Evolutionary conservation across 2,329 filamentous ascomycete genomes (phyloP).

Genomic region (Dendryphion nanum): DNA sequence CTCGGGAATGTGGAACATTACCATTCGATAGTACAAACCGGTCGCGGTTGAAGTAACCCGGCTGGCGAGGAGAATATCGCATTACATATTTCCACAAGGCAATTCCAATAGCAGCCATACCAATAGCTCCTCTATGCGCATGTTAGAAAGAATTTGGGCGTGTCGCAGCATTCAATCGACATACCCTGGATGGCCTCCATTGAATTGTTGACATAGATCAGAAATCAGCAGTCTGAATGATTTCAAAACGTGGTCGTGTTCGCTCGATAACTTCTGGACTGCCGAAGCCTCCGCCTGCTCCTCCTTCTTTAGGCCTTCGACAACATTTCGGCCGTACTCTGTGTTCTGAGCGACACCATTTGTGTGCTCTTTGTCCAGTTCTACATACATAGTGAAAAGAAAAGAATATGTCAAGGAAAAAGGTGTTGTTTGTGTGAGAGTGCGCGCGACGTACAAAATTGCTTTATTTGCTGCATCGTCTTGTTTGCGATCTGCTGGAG

Average conservation of each 20-base stretch:
- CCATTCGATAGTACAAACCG: slow-evolving; percentile 63
- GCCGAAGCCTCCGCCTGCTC: slow-evolving; percentile 18
- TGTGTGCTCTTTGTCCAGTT: slow-evolving; percentile 5
- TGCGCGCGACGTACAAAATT: no score
- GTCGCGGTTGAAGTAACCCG: slow-evolving; percentile 60
- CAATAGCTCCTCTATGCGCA: slow-evolving; percentile 52
- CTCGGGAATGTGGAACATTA: slow-evolving; percentile 9
- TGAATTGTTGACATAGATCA: slow-evolving; percentile 69
- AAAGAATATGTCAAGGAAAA: no score
- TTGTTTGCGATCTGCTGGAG: no score
- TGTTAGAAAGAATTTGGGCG: slow-evolving; percentile 5
- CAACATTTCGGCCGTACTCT: slow-evolving; percentile 23
- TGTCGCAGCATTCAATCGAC: slow-evolving; percentile 9
- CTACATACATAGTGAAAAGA: slow-evolving; percentile 6
- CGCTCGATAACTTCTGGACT: slow-evolving; percentile 18
- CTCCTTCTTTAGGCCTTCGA: slow-evolving; percentile 21
- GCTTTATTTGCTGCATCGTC: no score
- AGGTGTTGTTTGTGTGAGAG: no score
- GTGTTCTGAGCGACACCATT: slow-evolving; percentile 13
- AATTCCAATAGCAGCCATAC: slow-evolving; percentile 62
- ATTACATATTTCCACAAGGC: slow-evolving; percentile 63
- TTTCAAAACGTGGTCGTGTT: slow-evolving; percentile 55
- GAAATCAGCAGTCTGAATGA: slow-evolving; percentile 64
- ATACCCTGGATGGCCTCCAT: slow-evolving; percentile 67
- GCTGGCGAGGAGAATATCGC: slow-evolving; percentile 57